Conservation (phyloP, 352 stramenopile genomes). For the Globisporangium cederbergense region DNA sequence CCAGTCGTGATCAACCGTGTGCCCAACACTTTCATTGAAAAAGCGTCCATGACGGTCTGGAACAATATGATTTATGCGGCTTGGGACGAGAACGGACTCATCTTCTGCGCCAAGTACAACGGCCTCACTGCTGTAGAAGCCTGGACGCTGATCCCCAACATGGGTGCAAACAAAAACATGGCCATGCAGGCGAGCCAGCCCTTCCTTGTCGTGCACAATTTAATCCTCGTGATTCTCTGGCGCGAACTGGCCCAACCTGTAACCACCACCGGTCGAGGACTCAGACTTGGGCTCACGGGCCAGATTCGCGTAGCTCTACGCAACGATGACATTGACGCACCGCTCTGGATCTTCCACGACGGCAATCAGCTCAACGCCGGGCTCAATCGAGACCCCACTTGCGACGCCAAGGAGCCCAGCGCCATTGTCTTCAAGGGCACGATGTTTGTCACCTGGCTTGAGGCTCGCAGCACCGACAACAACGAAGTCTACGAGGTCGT, state of each 20-base stretch:
- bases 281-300: conserved; percentile 20
- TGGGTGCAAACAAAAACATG: conserved; percentile 59
- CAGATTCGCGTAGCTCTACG: conserved; percentile 56
- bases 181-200: conserved; percentile 40
- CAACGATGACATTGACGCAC: conserved; percentile 48
- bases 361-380: conserved; percentile 35
- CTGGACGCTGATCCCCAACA: conserved; percentile 66
- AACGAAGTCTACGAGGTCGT: conserved; percentile 44
- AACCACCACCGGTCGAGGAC: not conserved
- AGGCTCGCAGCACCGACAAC: conserved; percentile 26
- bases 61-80: conserved; percentile 49
- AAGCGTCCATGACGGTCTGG: conserved; percentile 39
- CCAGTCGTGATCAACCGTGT: conserved; percentile 38
- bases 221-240: conserved; percentile 61
- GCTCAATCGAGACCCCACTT: conserved; percentile 45
- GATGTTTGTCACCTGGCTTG: conserved; percentile 63
- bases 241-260: conserved; percentile 27
- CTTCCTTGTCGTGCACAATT: conserved; percentile 53
- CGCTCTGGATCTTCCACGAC: conserved; percentile 76
- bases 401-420: conserved; percentile 40
- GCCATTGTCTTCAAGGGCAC: conserved; percentile 42
- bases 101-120: conserved; percentile 57
- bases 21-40: conserved; percentile 50
- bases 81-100: conserved; percentile 63
- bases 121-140: conserved; percentile 27